Evolutionary conservation across 495 filamentous ascomycete species (phyloP), one percentile per base, ranked within the genome.

Genomic region (Penicillium cataractarum): DNA sequence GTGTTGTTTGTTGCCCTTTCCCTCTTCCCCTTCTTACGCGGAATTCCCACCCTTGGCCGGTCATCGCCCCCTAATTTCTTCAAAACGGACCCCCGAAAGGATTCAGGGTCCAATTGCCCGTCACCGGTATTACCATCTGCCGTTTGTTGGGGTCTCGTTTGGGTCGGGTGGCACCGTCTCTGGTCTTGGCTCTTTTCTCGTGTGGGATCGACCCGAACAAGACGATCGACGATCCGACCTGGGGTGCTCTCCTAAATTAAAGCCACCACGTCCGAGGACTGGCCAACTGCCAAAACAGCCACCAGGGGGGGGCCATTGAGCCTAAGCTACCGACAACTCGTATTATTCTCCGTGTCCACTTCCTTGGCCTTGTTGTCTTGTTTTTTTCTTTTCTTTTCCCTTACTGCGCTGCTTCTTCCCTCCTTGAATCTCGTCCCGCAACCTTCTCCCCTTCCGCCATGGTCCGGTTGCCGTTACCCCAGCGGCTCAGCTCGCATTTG

Each of bases 391-490:
- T 39, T 19, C 21, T 55, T 22, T 33, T 39, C 40, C 37, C 51
- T 31, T 65, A 27, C 42, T 66, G 31, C 15, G 31, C 48, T 15
- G 37, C 22, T 61, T 40, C 49, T 54, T 33, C n/a, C 35, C 51
- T 55, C 13, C 19, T 54, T 32, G 8, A 49, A 21, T 42, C 39
- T 42, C 39, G 26, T 51, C 53, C 42, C 22, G 8, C 58, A 22
- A n/a, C n/a, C n/a, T 21, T 13, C 59, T 42, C 13, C 58, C 50
- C 58, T 57, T 67, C 67, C 72, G 77, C 63, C 76, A 93, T 92
- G 89, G 88, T 91, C 67, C 90, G 89, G 73, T 82, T 91, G 67
- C 83, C 74, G 39, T 55, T 92, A 39, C 89, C 89, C 63, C 86
- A 82, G 73, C 88, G 90, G 49, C 80, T 92, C 42, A 91, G 89